phyloP scores from a whole-genome alignment of 2,329 filamentous ascomycete genomes.

The Chrysoporthe puriensis region DNA sequence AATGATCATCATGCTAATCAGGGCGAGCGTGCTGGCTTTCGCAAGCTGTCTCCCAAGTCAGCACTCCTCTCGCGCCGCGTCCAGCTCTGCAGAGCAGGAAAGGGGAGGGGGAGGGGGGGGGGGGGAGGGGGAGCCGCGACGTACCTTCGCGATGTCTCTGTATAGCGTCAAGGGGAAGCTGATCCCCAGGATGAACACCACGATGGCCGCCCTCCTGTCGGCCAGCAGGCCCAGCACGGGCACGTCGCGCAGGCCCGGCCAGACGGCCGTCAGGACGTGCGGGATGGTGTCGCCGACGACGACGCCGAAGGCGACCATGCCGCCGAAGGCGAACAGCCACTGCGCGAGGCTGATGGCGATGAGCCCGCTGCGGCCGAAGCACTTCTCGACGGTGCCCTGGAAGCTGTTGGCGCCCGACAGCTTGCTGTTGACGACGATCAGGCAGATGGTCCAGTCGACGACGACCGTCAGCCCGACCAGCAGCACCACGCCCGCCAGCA shows the following conservation, averaged over 20 bases:
- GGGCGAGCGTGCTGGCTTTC: slow-evolving; percentile 90
- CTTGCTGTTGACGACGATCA: slow-evolving; percentile 98
- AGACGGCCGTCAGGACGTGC: slow-evolving; percentile 81
- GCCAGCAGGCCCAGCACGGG: slow-evolving; percentile 82
- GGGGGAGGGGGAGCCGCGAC: slow-evolving; percentile 28
- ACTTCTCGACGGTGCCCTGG: slow-evolving; percentile 93
- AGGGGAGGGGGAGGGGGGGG: background rate
- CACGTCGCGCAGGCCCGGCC: slow-evolving; percentile 72
- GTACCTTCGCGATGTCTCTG: slow-evolving; percentile 93
- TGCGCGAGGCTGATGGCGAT: slow-evolving; percentile 89
- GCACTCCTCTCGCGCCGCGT: slow-evolving; percentile 1
- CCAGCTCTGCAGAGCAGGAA: background rate
- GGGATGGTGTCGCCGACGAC: slow-evolving; percentile 97
- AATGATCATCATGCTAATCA: slow-evolving; percentile 92
- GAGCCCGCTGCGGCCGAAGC: slow-evolving; percentile 85
- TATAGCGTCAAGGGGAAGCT: slow-evolving; percentile 93
- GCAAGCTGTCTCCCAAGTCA: slow-evolving; percentile 66
- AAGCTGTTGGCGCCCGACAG: slow-evolving; percentile 92
- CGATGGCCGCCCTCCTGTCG: slow-evolving; percentile 80
- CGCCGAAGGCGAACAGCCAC: slow-evolving; percentile 98
- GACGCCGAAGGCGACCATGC: slow-evolving; percentile 97
- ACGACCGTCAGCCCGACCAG: slow-evolving; percentile 79
- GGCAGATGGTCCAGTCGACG: slow-evolving; percentile 95
- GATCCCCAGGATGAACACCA: slow-evolving; percentile 82
- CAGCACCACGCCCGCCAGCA: slow-evolving; percentile 78